Evolutionary conservation across 352 stramenopile genomes (phyloP), one percentile per base, ranked within the genome.

Genomic region (Pythium chondricola): DNA sequence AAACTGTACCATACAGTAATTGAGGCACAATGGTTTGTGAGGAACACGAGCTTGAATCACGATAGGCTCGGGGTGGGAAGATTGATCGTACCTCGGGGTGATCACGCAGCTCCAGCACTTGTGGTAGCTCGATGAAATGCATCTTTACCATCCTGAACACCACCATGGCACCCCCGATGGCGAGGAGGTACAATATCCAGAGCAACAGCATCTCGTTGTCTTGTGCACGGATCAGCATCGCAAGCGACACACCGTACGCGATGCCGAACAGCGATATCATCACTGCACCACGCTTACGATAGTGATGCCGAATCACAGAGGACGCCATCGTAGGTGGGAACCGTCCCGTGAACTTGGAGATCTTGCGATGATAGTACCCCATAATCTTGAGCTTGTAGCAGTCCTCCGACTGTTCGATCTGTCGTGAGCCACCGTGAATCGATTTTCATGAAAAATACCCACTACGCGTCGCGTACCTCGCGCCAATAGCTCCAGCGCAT

Each of bases 351-450:
- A 87, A 86, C 51, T 87, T 81, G 11, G 71, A 66, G 56, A 91
- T 91, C 63, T 87, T 88, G 65, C 76, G 72, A 43, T 88, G 74
- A 54, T 91, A 91, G 49, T 85, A 87, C n/a, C 79, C 79, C 48
- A 88, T 56, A 35, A 91, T 86, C 58, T 85, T 91, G 55, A 91
- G 73, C 41, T 72, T 73, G 63, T 88, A 85, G 37, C 63, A 66
- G 25, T 83, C 74, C 49, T 80, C 74, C 3, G 75, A 73, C 39
- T 71, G 55, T 43, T 85, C 79, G 37, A 90, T 90, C 79, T 90
- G 52, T 29, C 14, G 16, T 13, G 9, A 22, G n/a, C 9, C 10
- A 41, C 4, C n/a, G 43, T 7, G 32, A 14, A 49, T 6, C 25
- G 26, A 16, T 29, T 16, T 11, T 6, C 21, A 36, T 18, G 6